Evolutionary conservation across 352 stramenopile genomes (phyloP).

Genomic region (Phytopythium boreale): DNA sequence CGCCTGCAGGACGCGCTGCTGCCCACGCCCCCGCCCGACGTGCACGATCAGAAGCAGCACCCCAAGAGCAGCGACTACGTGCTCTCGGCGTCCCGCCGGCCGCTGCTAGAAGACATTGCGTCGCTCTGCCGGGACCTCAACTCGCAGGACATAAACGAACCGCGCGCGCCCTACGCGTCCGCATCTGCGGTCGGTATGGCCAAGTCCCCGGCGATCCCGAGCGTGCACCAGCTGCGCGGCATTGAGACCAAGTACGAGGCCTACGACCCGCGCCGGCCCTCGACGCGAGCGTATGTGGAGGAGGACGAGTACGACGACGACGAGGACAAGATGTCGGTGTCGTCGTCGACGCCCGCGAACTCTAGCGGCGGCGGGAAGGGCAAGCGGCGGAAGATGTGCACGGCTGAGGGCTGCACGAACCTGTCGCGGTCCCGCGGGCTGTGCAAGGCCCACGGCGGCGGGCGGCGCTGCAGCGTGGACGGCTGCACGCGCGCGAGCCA

Average conservation of each 20-base stretch:
- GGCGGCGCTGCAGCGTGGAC: constrained; percentile 72
- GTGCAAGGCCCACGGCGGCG: constrained; percentile 77
- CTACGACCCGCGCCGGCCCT: background rate
- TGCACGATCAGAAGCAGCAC: constrained; percentile 56
- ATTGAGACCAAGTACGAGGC: constrained; percentile 9
- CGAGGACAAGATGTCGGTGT: constrained; percentile 16
- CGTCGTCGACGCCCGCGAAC: constrained; percentile 12
- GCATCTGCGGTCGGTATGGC: background rate
- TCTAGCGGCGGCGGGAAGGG: constrained; percentile 26
- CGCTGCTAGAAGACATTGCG: constrained; percentile 73
- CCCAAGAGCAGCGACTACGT: constrained; percentile 66
- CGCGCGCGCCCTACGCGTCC: constrained; percentile 2
- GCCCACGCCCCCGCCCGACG: constrained; percentile 58
- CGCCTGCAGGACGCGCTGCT: constrained; percentile 75
- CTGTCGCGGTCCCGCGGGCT: constrained; percentile 72
- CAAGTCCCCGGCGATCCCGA: background rate
- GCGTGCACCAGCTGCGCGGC: constrained; percentile 4
- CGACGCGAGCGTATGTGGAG: constrained; percentile 3
- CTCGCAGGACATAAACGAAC: constrained; percentile 46
- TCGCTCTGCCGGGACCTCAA: constrained; percentile 78
- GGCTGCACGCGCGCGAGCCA: constrained; percentile 76
- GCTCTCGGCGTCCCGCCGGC: constrained; percentile 36
- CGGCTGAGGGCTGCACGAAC: constrained; percentile 68
- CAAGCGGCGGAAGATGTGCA: constrained; percentile 83
- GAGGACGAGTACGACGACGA: constrained; percentile 18